A percentile compares a stretch with the other conserved stretches of the same genome.
Conservation (phyloP, 495 filamentous ascomycete species). For the Aspergillus ellipticus region DNA sequence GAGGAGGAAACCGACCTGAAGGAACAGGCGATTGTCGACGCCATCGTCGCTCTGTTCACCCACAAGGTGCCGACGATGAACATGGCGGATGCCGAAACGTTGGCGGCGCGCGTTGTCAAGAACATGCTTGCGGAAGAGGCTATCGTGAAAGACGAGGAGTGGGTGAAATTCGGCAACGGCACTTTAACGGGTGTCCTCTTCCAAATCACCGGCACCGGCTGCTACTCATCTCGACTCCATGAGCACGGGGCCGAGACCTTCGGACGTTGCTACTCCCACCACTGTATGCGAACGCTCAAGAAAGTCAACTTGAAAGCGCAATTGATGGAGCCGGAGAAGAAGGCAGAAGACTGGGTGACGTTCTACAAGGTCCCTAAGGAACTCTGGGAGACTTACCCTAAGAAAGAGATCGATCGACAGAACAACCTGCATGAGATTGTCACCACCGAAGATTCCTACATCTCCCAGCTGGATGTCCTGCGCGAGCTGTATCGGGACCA, state of each 20-base stretch:
- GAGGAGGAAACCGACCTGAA: constrained; percentile 82
- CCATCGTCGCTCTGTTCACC: constrained; percentile 85
- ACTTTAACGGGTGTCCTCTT: constrained; percentile 82
- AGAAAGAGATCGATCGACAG: constrained; percentile 89
- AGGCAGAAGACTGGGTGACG: constrained; percentile 80
- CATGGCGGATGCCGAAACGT: constrained; percentile 87
- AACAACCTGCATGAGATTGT: constrained; percentile 96
- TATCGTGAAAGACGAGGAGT: constrained; percentile 88
- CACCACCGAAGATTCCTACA: constrained; percentile 85
- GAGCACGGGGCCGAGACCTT: constrained; percentile 57
- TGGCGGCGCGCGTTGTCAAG: constrained; percentile 73
- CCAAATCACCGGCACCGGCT: constrained; percentile 89
- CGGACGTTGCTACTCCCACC: constrained; percentile 87
- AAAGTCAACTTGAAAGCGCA: constrained; percentile 82
- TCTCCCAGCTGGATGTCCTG: constrained; percentile 81
- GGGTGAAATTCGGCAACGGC: constrained; percentile 84
- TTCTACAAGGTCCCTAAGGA: constrained; percentile 87
- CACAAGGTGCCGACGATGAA: constrained; percentile 99
- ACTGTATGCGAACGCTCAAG: constrained; percentile 90
- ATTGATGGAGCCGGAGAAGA: constrained; percentile 62
- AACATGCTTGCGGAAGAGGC: constrained; percentile 78
- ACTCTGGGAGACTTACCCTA: constrained; percentile 59
- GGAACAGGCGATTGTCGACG: constrained; percentile 76
- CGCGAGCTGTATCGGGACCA: constrained; percentile 83
- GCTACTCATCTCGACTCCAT: constrained; percentile 83